Base-by-base conservation (phyloP, 176 grass and related monocot species). In the Ensete ventricosum region DNA sequence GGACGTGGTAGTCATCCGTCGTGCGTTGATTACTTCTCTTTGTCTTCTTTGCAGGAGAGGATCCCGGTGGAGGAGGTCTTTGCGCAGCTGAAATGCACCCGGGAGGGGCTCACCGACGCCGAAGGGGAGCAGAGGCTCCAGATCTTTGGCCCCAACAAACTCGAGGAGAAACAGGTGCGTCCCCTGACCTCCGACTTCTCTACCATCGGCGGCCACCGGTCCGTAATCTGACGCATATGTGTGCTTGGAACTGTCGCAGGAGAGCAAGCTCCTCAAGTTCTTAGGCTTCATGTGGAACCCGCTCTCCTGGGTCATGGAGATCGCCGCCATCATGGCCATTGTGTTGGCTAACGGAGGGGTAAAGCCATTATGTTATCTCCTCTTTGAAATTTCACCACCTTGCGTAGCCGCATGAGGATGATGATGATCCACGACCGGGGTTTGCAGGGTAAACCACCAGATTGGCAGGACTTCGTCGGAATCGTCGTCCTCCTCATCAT, bases 61-160 rank as follows among this genome's bases (percentile, higher is more conserved):
- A 73, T 73, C 17, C 72, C 72, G 11, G 21, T 73, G 20, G 12
- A 13, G 11, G 52, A 55, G 21, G 69, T 72, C 50, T 72, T 72
- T 1, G 8, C 49, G n/a, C 49, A 22, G 1, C 22, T 72, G 19
- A 51, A 72, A 22, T 72, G 69, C 10, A 6, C 10, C n/a, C 3
- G 12, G 23, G 23, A 73, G 22, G 72, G 72, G 53, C 53, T 73
- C 21, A 73, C 22, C 6, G 17, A 52, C 13, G 20, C 9, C 11
- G 72, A 73, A 16, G 72, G 52, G 11, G 52, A 55, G 72, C 52
- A 57, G 52, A 5, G 72, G 2, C 53, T 73, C 20, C 2, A 75
- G 23, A 75, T 75, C 13, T 75, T 75, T 55, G 73, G 73, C 27
- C 73, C 73, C 55, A 75, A 75, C 55, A 75, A 62, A 55, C 73